Percentiles rank a stretch among this genome's conserved stretches.
These are phyloP conservation scores for Eleusine coracana DNA, from an alignment of 176 grass and related monocot species.

Conservation along the genomic window DNA sequence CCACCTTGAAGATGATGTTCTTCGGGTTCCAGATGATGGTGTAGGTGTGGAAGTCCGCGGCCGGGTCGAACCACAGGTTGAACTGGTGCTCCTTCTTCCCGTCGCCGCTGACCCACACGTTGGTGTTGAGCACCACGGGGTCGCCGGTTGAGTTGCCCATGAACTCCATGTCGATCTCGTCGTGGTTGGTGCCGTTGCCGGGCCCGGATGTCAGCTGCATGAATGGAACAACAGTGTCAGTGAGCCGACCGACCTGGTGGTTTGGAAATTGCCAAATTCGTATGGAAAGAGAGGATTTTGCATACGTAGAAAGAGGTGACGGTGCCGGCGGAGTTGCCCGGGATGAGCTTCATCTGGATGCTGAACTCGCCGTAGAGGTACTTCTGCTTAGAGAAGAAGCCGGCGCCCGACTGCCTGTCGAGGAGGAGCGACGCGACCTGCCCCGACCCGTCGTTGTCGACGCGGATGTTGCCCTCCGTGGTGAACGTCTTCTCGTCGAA, in stretches of 20 bases:
- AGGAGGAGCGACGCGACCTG: slow-evolving; percentile 33
- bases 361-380: slow-evolving; percentile 56
- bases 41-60: slow-evolving; percentile 53
- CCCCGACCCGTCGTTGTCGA: slow-evolving; percentile 25
- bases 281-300: no score
- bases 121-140: slow-evolving; percentile 52
- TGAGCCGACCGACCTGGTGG: no score
- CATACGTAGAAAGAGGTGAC: slow-evolving; percentile 58
- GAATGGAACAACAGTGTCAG: neutral
- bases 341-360: slow-evolving; percentile 57
- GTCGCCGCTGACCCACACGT: slow-evolving; percentile 55
- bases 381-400: neutral
- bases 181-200: slow-evolving; percentile 31
- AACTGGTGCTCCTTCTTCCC: slow-evolving; percentile 69
- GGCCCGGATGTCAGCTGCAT: slow-evolving; percentile 26
- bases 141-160: slow-evolving; percentile 44
- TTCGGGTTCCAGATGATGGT: slow-evolving; percentile 53
- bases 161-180: slow-evolving; percentile 70
- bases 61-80: slow-evolving; percentile 61
- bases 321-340: slow-evolving; percentile 56
- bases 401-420: neutral
- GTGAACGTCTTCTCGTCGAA: slow-evolving; percentile 36
- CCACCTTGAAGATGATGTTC: slow-evolving; percentile 62
- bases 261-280: no score
- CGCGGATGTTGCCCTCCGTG: slow-evolving; percentile 27